A percentile compares a stretch with the other conserved stretches of the same genome.
phyloP scores from a whole-genome alignment of 148 eudicot genomes.

The Selenicereus undatus region DNA sequence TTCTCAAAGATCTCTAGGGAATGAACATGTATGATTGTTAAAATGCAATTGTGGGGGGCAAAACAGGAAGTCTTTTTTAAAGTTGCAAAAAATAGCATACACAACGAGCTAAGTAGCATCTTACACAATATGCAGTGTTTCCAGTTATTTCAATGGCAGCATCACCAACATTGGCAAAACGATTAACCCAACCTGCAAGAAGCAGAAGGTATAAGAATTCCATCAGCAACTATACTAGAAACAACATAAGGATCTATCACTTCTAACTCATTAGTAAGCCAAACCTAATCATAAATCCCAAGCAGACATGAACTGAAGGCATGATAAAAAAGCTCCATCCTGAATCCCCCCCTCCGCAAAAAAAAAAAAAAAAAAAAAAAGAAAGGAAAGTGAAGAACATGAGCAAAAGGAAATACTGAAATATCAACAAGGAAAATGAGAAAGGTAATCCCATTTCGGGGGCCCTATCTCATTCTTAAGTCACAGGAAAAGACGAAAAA shows the following conservation, averaged over 20 bases:
- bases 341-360: background rate
- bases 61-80: background rate
- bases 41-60: background rate
- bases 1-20: background rate
- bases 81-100: background rate
- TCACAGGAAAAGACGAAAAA: no score
- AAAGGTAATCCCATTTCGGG: no score
- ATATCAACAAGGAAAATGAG: no score
- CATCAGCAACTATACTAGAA: background rate
- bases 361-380: background rate
- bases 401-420: no score
- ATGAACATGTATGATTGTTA: background rate
- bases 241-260: background rate
- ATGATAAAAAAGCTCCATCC: no score
- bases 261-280: background rate
- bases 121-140: constrained; percentile 77
- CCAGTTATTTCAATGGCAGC: constrained; percentile 92
- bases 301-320: background rate
- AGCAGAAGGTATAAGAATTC: background rate
- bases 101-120: constrained; percentile 21
- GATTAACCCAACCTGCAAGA: constrained; percentile 89
- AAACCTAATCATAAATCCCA: background rate
- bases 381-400: no score
- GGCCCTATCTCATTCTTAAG: no score
- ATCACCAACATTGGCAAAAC: constrained; percentile 96